These are phyloP conservation scores for Sugiyamaella chiloensis DNA, from an alignment of 805 yeast species.

Conservation along the genomic window DNA sequence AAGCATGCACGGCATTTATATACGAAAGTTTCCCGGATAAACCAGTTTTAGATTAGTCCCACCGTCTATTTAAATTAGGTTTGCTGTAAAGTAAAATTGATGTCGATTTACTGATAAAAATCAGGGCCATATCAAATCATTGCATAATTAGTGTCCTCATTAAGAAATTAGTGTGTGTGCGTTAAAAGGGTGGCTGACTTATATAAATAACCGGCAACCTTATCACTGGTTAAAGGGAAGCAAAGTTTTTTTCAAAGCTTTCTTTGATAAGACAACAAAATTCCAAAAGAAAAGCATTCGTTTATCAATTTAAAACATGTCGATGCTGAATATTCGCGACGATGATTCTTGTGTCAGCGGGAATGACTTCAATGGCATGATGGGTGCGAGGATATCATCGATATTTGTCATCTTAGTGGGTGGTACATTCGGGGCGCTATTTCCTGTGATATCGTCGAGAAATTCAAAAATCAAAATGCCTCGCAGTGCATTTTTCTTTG, in stretches of 20 bases:
- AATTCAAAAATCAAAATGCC: slow-evolving; percentile 28
- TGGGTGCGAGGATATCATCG: slow-evolving; percentile 51
- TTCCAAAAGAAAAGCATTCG: no score
- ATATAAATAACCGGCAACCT: no score
- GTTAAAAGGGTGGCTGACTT: no score
- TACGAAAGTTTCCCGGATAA: not conserved
- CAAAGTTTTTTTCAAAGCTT: no score
- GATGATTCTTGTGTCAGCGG: slow-evolving; percentile 14
- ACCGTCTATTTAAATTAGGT: not conserved
- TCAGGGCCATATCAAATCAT: no score
- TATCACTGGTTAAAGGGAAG: no score
- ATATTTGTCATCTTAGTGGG: slow-evolving; percentile 57
- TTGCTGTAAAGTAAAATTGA: not conserved
- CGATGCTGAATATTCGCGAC: not conserved
- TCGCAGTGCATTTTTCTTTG: slow-evolving; percentile 31
- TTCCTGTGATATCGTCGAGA: slow-evolving; percentile 39
- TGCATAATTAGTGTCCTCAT: no score
- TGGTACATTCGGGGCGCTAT: slow-evolving; percentile 45
- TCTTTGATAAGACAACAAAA: no score
- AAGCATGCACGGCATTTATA: not conserved
- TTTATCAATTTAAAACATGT: no score
- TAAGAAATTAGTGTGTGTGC: no score
- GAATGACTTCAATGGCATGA: slow-evolving; percentile 38
- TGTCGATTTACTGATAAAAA: not conserved
- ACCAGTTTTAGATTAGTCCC: not conserved